Conservation (phyloP, 2,329 filamentous ascomycete species). For the Epichloe gansuensis region DNA sequence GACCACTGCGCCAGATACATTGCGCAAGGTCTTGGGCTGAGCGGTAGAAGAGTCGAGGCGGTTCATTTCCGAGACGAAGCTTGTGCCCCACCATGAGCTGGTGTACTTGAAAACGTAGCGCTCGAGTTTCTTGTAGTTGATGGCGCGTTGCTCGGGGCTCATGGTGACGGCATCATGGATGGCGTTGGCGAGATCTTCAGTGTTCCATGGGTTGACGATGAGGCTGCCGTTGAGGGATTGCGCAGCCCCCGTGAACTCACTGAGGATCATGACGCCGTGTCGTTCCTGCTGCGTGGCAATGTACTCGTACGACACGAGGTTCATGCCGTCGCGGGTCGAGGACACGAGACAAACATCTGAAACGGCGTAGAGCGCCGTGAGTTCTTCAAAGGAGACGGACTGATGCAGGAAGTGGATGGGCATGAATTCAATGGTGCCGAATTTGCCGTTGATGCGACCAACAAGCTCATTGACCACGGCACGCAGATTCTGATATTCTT, state of each 20-base stretch:
- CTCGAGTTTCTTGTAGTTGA: slow-evolving; percentile 84
- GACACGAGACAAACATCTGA: slow-evolving; percentile 88
- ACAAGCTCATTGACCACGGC: slow-evolving; percentile 95
- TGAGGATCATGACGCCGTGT: slow-evolving; percentile 88
- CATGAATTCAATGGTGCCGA: slow-evolving; percentile 96
- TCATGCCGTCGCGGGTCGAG: slow-evolving; percentile 97
- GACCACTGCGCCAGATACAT: slow-evolving; percentile 27
- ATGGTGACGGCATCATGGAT: slow-evolving; percentile 97
- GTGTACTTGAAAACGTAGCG: slow-evolving; percentile 98
- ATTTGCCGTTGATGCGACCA: slow-evolving; percentile 91
- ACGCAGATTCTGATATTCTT: slow-evolving; percentile 93
- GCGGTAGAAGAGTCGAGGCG: slow-evolving; percentile 30
- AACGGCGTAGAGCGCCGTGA: slow-evolving; percentile 84
- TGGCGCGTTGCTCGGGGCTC: slow-evolving; percentile 72
- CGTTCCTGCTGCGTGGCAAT: slow-evolving; percentile 85
- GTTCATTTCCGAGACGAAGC: slow-evolving; percentile 77
- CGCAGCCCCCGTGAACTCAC: slow-evolving; percentile 90
- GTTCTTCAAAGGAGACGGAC: slow-evolving; percentile 85
- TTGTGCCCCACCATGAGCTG: slow-evolving; percentile 91
- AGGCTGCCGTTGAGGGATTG: slow-evolving; percentile 88
- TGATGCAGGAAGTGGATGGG: slow-evolving; percentile 98
- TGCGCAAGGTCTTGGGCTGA: slow-evolving; percentile 27
- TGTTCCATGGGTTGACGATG: slow-evolving; percentile 98
- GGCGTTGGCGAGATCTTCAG: slow-evolving; percentile 82
- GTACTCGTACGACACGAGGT: slow-evolving; percentile 95